phyloP scores from a whole-genome alignment of 2,329 filamentous ascomycete genomes.

The Pseudogymnoascus sp. region DNA sequence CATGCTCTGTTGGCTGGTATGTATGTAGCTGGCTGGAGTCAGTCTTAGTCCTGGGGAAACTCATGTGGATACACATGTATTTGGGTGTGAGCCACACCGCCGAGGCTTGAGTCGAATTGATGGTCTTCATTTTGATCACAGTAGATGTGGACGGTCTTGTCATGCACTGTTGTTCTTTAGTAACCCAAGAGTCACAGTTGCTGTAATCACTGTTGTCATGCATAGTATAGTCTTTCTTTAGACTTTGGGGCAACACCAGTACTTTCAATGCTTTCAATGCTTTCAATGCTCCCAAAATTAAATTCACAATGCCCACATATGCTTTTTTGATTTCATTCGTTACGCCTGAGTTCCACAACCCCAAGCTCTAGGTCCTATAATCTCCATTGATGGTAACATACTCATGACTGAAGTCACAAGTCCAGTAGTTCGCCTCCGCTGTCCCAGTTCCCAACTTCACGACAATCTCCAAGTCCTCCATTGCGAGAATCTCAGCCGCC shows the following conservation, averaged over 20 bases:
- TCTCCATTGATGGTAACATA: constrained; percentile 62
- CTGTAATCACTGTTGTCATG: neutral
- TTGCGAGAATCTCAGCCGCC: constrained; percentile 68
- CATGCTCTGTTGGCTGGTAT: no score
- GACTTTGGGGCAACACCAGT: neutral
- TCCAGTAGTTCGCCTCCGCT: constrained; percentile 68
- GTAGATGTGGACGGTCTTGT: neutral
- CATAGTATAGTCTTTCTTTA: neutral
- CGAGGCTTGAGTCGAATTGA: neutral
- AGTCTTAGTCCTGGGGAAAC: neutral
- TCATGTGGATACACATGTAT: neutral
- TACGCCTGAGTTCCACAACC: neutral
- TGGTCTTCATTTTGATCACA: neutral
- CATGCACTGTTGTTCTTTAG: neutral
- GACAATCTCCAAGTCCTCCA: constrained; percentile 71
- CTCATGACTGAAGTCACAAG: constrained; percentile 80
- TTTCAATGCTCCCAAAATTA: neutral
- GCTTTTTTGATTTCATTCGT: neutral
- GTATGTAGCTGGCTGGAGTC: no score
- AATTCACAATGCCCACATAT: neutral
- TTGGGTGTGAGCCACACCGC: neutral
- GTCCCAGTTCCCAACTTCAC: constrained; percentile 63
- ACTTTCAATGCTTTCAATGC: neutral
- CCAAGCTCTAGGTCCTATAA: constrained; percentile 46
- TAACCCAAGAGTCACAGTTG: neutral